Evolutionary conservation across 257 asterid species (phyloP), one percentile per base, ranked within the genome.

Genomic region (Avicennia marina): DNA sequence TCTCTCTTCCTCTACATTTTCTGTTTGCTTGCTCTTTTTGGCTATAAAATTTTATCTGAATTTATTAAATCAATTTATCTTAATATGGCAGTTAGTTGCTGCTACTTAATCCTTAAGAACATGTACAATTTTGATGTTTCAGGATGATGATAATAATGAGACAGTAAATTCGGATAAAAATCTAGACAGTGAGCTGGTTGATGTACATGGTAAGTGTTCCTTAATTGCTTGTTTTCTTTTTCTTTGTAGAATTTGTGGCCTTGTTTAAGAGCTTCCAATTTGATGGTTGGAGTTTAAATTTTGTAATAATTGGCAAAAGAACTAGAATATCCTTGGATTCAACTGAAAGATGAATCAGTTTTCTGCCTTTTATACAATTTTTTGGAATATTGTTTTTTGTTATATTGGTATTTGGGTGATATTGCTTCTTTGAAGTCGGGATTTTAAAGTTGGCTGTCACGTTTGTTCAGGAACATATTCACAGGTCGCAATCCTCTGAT

Each of bases 161-260:
- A 49, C 65, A 8, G 76, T 60, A 50, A 74, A 71, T 65, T 60
- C 71, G 31, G 62, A 63, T 45, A 80, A 69, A 54, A 70, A 64
- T 69, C 63, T 21, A 4, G 75, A 18, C 51, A 76, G 59, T 19
- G 83, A 60, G 62, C 56, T 72, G 56, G 61, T 61, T 32, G 82
- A 76, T 53, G 78, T 66, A 25, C 71, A 79, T 75, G 51, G 94
- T 83, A 69, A 86, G 95, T 77, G 57, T 41, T 68, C 29, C 25
- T 9, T 48, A 25, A 25, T 49, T 46, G 11, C 42, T 27, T 39
- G 17, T 19, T 49, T 6, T 40, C 33, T 9, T 8, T 56, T 51
- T 38, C 13, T 38, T 58, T 38, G n/a, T 46, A 34, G 18, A 22
- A 7, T 27, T 64, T 22, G 43, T 0, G n/a, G n/a, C n/a, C n/a